Base-by-base conservation (phyloP, 306 rosid genomes). In the Pterocarpus macrocarpus region DNA sequence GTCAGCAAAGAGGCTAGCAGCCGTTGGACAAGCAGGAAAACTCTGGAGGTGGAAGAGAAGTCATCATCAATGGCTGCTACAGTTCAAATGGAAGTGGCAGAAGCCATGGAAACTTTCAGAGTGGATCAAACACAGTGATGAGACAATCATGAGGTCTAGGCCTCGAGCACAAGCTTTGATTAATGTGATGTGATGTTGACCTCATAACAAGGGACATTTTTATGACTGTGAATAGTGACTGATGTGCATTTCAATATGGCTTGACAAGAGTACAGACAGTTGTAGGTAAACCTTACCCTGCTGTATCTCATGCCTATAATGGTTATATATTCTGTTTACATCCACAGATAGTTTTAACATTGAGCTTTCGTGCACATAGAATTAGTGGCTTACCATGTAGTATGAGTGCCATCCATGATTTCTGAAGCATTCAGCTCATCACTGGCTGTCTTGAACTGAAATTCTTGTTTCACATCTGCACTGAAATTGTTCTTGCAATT, bases 41-140 rank as follows among this genome's bases (percentile, higher is more conserved):
- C 92, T 92, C 39, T 87, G 97, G 97, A 88, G 86, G 88, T 90
- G 97, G 97, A 92, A 88, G 87, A 92, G 95, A 86, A 92, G 97
- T 80, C 97, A 92, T 86, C 97, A 92, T 82, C 97, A 92, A 90
- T 92, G 97, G 97, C 82, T 92, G 84, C 76, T 92, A 85, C 95
- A 92, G 84, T 92, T 92, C 86, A 92, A 90, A 80, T 92, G 97
- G 97, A 92, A 91, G 80, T 92, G 97, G 97, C 97, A 92, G 79
- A 92, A 92, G 81, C 97, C 97, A 8, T 92, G 97, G 97, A 92
- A 84, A 84, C 97, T 92, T 87, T 92, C 97, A 38, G 97, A 92
- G 79, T 92, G 92, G 97, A 92, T 92, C 80, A 92, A 92, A 86
- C 97, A 92, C 80, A 89, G 87, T 63, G 97, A 92, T 69, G 95